phyloP scores from a whole-genome alignment of 805 yeast genomes.

The Candida ipomoeae region DNA sequence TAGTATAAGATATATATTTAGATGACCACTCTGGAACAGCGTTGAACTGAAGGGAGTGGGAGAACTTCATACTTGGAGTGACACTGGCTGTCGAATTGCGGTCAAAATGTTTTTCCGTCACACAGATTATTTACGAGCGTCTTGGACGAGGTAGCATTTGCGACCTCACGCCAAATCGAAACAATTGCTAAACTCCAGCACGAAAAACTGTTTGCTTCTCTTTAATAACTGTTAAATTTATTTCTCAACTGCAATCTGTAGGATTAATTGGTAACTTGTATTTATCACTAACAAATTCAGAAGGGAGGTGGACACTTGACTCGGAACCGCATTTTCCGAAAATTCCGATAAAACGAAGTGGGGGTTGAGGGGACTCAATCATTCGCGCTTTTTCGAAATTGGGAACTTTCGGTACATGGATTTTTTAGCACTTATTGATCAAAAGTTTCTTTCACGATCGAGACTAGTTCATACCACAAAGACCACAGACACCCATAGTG shows the following conservation, averaged over 20 bases:
- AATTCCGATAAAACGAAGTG: slow-evolving; percentile 1
- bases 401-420: slow-evolving; percentile 5
- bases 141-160: background rate
- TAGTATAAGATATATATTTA: slow-evolving; percentile 84
- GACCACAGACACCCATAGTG: background rate
- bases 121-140: slow-evolving; percentile 2
- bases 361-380: background rate
- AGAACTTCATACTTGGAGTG: slow-evolving; percentile 68
- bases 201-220: background rate
- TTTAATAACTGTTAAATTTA: background rate
- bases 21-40: slow-evolving; percentile 99
- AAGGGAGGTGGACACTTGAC: background rate
- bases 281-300: background rate
- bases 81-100: background rate
- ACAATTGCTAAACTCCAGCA: background rate
- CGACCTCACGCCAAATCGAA: background rate
- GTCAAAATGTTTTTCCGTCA: slow-evolving; percentile 3
- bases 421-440: slow-evolving; percentile 8
- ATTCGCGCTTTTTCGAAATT: background rate
- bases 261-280: background rate
- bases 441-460: slow-evolving; percentile 1
- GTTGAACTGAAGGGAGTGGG: slow-evolving; percentile 91
- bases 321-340: background rate
- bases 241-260: background rate
- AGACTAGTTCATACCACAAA: background rate